Evolutionary conservation across 805 yeast genomes (phyloP).

Genomic region (Nakazawaea sp.): DNA sequence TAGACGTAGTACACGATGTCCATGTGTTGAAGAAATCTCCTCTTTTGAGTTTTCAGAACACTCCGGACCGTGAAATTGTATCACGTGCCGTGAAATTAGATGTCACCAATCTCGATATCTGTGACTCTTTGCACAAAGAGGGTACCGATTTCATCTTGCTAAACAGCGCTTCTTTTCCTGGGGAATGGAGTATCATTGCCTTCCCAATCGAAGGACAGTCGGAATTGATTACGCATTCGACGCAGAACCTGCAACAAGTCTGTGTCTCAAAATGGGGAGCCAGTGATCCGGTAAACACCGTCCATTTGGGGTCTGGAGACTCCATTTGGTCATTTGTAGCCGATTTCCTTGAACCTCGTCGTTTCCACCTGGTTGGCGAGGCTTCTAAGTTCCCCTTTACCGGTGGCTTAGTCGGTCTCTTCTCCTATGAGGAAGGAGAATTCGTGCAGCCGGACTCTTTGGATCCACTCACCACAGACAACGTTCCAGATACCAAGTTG

Average conservation of each 20-base stretch:
- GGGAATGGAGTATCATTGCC: constrained; percentile 85
- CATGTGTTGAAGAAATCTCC: constrained; percentile 20
- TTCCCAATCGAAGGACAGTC: constrained; percentile 42
- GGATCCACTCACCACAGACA: constrained; percentile 28
- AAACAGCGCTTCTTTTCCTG: constrained; percentile 79
- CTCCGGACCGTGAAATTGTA: background rate
- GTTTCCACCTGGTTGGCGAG: constrained; percentile 23
- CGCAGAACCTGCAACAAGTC: constrained; percentile 29
- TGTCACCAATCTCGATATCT: constrained; percentile 35
- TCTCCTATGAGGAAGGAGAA: constrained; percentile 86
- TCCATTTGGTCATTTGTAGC: constrained; percentile 53
- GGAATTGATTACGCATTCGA: constrained; percentile 54
- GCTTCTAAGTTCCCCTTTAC: constrained; percentile 58
- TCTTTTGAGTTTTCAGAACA: constrained; percentile 9
- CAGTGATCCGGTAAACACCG: background rate
- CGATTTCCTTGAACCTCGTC: constrained; percentile 32
- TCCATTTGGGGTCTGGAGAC: constrained; percentile 11
- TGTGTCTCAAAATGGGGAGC: constrained; percentile 23
- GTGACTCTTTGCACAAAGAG: constrained; percentile 34
- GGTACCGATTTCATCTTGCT: constrained; percentile 49
- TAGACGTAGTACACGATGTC: constrained; percentile 12
- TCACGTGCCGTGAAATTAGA: constrained; percentile 2
- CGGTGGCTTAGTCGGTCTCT: constrained; percentile 87
- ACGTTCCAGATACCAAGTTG: constrained; percentile 68
- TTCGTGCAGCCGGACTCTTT: constrained; percentile 28